Evolutionary conservation across 1,284 basidiomycete genomes (phyloP).

Genomic region (Lentinus polychrous): DNA sequence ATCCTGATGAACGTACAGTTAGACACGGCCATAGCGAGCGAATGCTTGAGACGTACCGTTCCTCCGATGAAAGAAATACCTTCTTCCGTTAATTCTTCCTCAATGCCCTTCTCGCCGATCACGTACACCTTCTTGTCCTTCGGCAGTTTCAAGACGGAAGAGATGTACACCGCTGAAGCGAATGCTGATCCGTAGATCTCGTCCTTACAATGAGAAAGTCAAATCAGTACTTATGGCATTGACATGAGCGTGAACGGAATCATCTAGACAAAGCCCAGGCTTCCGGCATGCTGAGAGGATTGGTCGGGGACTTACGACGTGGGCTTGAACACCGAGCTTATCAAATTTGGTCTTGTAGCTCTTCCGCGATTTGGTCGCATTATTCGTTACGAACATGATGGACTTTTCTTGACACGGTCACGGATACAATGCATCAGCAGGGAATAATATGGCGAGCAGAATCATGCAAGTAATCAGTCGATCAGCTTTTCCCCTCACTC

Average conservation of each 20-base stretch:
- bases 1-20: conserved; percentile 43
- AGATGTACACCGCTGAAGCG: conserved; percentile 90
- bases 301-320: conserved; percentile 52
- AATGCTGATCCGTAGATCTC: conserved; percentile 97
- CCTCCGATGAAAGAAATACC: conserved; percentile 82
- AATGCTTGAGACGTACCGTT: conserved; percentile 48
- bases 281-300: not conserved
- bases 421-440: not conserved
- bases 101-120: conserved; percentile 87
- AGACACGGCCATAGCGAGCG: not conserved
- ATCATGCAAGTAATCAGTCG: not conserved
- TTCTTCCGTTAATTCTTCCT: conserved; percentile 86
- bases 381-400: conserved; percentile 95
- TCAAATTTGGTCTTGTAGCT: conserved; percentile 91
- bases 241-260: no score
- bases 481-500: not conserved
- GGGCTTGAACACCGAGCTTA: conserved; percentile 77
- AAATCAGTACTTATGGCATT: not conserved
- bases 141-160: conserved; percentile 82
- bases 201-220: conserved; percentile 43
- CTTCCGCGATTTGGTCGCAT: conserved; percentile 89
- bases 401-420: conserved; percentile 58
- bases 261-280: not conserved
- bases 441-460: not conserved
- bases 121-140: conserved; percentile 95